phyloP scores from a whole-genome alignment of 345 rosid genomes.

The Adansonia digitata region DNA sequence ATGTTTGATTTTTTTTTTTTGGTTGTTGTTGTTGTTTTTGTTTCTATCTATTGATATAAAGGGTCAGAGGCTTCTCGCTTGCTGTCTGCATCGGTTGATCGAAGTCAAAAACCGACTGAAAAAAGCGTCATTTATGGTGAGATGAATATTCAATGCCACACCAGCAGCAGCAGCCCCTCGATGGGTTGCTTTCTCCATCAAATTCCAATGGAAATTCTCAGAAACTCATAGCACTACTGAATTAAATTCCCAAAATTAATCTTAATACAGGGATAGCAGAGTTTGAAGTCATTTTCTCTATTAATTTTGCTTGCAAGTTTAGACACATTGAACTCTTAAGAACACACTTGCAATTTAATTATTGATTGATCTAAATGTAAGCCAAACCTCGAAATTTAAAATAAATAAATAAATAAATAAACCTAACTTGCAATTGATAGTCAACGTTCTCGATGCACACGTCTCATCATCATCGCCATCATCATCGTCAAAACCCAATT shows the following conservation, averaged over 20 bases:
- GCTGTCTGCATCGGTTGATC: neutral
- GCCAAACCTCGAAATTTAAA: neutral
- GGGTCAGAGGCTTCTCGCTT: neutral
- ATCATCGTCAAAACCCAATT: neutral
- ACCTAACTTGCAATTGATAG: too few relatives aligned
- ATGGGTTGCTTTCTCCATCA: slow-evolving; percentile 10
- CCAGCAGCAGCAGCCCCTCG: neutral
- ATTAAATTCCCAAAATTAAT: neutral
- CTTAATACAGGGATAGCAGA: neutral
- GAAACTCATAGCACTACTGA: neutral
- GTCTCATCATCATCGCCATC: neutral
- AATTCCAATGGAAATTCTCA: neutral
- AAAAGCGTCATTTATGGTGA: neutral
- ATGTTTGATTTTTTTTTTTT: neutral
- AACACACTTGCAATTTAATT: neutral
- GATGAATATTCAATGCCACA: neutral
- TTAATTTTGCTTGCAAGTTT: neutral
- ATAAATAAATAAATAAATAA: too few relatives aligned
- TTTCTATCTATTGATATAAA: neutral
- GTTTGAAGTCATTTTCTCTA: neutral
- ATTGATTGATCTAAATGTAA: neutral
- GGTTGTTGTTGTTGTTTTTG: too few relatives aligned
- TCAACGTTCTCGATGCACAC: neutral
- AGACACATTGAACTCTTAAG: neutral
- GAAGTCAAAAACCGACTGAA: neutral